phyloP scores from a whole-genome alignment of 2,329 filamentous ascomycete species.

The Penicillium crustosum region DNA sequence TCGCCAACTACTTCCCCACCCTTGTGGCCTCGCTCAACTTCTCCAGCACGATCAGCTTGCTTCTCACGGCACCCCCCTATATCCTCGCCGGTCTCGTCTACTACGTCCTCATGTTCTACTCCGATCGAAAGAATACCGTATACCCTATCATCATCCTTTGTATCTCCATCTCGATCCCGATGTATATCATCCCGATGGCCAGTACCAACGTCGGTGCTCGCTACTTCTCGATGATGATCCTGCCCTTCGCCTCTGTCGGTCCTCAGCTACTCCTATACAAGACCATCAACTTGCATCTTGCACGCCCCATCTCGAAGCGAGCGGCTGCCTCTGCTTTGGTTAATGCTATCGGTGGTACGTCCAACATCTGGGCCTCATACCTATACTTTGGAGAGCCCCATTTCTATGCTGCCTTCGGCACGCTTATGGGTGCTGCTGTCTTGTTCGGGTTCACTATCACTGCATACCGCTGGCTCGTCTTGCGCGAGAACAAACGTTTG shows the following conservation, averaged over 20 bases:
- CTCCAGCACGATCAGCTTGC: conserved; percentile 41
- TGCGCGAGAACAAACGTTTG: conserved; percentile 42
- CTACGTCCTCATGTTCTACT: conserved; percentile 39
- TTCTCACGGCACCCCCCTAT: conserved; percentile 51
- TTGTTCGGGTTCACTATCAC: conserved; percentile 38
- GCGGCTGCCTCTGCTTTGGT: conserved; percentile 45
- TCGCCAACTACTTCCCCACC: conserved; percentile 31
- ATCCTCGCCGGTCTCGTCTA: conserved; percentile 43
- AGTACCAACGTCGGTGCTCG: conserved; percentile 42
- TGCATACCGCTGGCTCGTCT: conserved; percentile 40
- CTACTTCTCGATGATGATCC: conserved; percentile 47
- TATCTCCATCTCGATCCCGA: conserved; percentile 36
- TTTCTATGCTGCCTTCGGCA: conserved; percentile 45
- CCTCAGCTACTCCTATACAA: conserved; percentile 46
- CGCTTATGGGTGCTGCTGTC: conserved; percentile 32
- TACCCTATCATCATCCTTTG: conserved; percentile 38
- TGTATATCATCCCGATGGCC: conserved; percentile 43
- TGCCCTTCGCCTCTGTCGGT: conserved; percentile 43
- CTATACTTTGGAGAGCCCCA: conserved; percentile 29
- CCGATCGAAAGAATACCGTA: conserved; percentile 39
- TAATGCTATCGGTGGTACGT: conserved; percentile 34
- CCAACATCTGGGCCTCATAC: conserved; percentile 30
- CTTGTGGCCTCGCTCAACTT: conserved; percentile 26
- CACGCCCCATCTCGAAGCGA: conserved; percentile 45
- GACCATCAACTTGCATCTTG: conserved; percentile 45